Base-by-base conservation (phyloP, 164 flowering plant species). In the Liquidambar formosana region DNA sequence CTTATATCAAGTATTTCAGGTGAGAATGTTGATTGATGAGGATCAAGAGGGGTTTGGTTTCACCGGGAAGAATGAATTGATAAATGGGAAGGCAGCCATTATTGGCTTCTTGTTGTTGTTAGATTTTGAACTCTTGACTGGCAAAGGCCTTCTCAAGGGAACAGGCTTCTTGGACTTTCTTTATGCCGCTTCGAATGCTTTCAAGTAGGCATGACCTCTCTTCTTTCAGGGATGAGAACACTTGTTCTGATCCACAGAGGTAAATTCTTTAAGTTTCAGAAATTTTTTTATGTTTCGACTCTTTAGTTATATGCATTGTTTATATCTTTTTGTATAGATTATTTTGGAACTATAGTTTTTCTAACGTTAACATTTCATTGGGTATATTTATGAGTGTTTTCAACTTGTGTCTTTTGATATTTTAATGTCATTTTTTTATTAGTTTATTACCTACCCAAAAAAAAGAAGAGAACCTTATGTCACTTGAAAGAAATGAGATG, bases 121-220 rank as follows among this genome's bases (percentile, higher is more conserved):
- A 72, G 97, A 90, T 88, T 86, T 94, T 78, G 98, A 94, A 73
- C 96, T 94, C 66, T 76, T 94, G 76, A 94, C 98, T 49, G 97
- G 98, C 52, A 87, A 89, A 80, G 98, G 98, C 46, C 86, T 94
- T 64, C 90, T 92, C 26, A 89, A 86, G 76, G 98, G 96, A 77
- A 94, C 92, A 0, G 98, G 98, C 18, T 92, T 94, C 89, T 82
- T 94, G 85, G 97, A 92, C 80, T 94, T 94, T 66, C 71, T 92
- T 56, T 94, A 94, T 60, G 64, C 87, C 49, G 80, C 70, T 63
- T 66, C 92, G 43, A 75, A 81, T 63, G 88, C 84, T 71, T 79
- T 90, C 72, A 80, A 82, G 13, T 90, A 83, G 75, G 69, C 10
- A 26, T 47, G 19, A 11, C 27, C 16, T 0, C 23, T 46, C 4